Percentiles rank a stretch among this genome's conserved stretches.
phyloP scores from a whole-genome alignment of 1,284 basidiomycete genomes.

The Vanrija sp. region DNA sequence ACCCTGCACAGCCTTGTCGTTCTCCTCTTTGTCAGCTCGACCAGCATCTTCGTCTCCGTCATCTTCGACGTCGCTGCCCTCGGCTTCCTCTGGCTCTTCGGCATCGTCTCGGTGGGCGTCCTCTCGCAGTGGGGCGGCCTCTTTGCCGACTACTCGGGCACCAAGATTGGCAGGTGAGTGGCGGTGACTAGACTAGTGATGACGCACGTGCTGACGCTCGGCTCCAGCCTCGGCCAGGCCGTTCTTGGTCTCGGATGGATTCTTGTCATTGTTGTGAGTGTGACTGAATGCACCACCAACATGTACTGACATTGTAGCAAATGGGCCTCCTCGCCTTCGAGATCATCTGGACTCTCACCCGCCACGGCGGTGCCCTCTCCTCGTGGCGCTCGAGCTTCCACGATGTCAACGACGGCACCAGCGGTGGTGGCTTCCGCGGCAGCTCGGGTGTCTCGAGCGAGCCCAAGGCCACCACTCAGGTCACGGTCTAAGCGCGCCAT shows the following conservation, averaged over 20 bases:
- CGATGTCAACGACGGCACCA: constrained; percentile 20
- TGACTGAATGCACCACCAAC: neutral
- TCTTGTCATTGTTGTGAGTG: constrained; percentile 38
- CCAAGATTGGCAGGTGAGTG: constrained; percentile 16
- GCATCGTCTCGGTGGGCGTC: constrained; percentile 7
- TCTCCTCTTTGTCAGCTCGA: constrained; percentile 7
- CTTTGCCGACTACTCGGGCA: neutral
- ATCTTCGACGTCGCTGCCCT: constrained; percentile 6
- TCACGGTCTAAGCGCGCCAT: too few relatives aligned
- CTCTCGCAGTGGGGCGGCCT: constrained; percentile 3
- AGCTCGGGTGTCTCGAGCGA: too few relatives aligned
- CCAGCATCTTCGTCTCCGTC: constrained; percentile 1
- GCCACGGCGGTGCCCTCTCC: constrained; percentile 20
- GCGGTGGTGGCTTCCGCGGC: neutral
- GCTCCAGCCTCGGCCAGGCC: constrained; percentile 27
- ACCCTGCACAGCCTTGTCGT: constrained; percentile 5
- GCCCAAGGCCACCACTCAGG: too few relatives aligned
- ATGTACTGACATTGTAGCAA: constrained; percentile 4
- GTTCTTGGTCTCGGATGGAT: constrained; percentile 39
- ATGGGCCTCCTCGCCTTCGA: constrained; percentile 35
- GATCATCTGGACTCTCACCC: constrained; percentile 29
- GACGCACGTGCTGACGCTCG: neutral
- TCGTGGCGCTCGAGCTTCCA: constrained; percentile 36
- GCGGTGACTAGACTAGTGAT: neutral
- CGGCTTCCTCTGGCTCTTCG: constrained; percentile 12